These are phyloP conservation scores for Fistulina hepatica DNA, from an alignment of 1,284 basidiomycete species.

Conservation along the genomic window DNA sequence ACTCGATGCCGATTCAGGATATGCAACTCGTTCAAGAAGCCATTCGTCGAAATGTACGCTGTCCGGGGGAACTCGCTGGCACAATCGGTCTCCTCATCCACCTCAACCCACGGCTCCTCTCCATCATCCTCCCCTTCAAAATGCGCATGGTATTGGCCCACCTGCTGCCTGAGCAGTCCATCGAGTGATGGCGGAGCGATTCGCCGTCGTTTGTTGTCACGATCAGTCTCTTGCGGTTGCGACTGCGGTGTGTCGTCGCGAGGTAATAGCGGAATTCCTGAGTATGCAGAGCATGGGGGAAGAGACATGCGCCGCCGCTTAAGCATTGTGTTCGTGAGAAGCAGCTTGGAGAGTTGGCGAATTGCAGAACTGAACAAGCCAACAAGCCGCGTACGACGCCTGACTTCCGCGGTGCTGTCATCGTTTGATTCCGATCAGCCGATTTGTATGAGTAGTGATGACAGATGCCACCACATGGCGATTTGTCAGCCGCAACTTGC, in stretches of 20 bases:
- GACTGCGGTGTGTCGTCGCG: conserved; percentile 18
- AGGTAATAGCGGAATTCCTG: conserved; percentile 23
- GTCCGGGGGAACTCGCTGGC: conserved; percentile 10
- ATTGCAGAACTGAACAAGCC: not conserved
- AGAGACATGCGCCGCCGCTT: conserved; percentile 53
- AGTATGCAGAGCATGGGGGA: conserved; percentile 30
- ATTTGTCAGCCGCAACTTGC: too few relatives aligned
- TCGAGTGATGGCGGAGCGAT: conserved; percentile 36
- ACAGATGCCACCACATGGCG: too few relatives aligned
- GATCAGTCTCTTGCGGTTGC: too few relatives aligned
- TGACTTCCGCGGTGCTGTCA: too few relatives aligned
- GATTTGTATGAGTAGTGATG: too few relatives aligned
- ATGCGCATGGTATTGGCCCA: conserved; percentile 5
- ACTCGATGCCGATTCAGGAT: conserved; percentile 51
- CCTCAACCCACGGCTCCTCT: conserved; percentile 24
- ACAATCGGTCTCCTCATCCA: conserved; percentile 26
- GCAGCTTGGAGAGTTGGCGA: not conserved
- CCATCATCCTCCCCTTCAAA: conserved; percentile 21
- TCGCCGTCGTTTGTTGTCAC: conserved; percentile 37
- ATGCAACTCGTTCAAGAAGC: conserved; percentile 55
- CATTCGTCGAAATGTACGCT: conserved; percentile 50
- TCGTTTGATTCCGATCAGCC: too few relatives aligned
- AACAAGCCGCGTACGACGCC: too few relatives aligned
- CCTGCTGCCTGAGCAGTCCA: conserved; percentile 33
- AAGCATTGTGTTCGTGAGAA: conserved; percentile 35